Evolutionary conservation across 768 basidiomycete genomes (phyloP).

Genomic region (Rhodotorula diobovata): DNA sequence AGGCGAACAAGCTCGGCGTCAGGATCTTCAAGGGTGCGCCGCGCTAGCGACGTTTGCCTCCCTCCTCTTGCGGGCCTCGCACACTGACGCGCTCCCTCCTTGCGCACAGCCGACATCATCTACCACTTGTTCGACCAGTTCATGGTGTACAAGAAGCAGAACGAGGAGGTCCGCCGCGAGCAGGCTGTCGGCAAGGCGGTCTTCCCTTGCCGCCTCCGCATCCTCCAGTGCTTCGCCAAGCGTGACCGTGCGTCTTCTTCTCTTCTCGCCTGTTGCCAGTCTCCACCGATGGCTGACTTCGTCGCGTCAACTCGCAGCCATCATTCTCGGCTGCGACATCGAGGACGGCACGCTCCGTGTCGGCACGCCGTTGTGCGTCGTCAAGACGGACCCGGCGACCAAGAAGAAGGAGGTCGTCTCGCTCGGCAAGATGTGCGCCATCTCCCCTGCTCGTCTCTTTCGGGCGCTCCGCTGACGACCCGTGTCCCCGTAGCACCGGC

Average conservation of each 20-base stretch:
- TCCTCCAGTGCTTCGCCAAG: slow-evolving; percentile 88
- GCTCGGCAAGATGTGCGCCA: slow-evolving; percentile 84
- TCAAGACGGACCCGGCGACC: slow-evolving; percentile 79
- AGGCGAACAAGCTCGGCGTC: slow-evolving; percentile 92
- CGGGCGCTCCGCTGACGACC: neutral
- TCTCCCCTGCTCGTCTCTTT: neutral
- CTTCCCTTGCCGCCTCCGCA: slow-evolving; percentile 92
- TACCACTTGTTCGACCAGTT: slow-evolving; percentile 97
- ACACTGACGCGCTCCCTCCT: neutral
- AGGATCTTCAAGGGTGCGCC: slow-evolving; percentile 80
- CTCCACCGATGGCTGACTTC: too few relatives aligned
- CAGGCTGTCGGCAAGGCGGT: slow-evolving; percentile 93
- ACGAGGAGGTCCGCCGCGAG: slow-evolving; percentile 80
- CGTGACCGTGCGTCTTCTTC: slow-evolving; percentile 60
- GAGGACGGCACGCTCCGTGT: slow-evolving; percentile 83
- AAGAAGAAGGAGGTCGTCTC: slow-evolving; percentile 85
- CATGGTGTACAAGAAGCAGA: slow-evolving; percentile 86
- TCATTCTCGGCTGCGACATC: slow-evolving; percentile 94
- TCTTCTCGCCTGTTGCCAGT: neutral
- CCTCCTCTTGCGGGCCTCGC: neutral
- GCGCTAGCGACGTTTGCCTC: fast-evolving
- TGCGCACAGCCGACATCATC: slow-evolving; percentile 80
- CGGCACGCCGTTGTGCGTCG: slow-evolving; percentile 91
- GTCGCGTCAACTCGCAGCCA: slow-evolving; percentile 45
- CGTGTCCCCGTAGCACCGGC: slow-evolving; percentile 62